A percentile compares a stretch with the other conserved stretches of the same genome.
phyloP scores from a whole-genome alignment of 106 monocot genomes.

The Allium fistulosum region DNA sequence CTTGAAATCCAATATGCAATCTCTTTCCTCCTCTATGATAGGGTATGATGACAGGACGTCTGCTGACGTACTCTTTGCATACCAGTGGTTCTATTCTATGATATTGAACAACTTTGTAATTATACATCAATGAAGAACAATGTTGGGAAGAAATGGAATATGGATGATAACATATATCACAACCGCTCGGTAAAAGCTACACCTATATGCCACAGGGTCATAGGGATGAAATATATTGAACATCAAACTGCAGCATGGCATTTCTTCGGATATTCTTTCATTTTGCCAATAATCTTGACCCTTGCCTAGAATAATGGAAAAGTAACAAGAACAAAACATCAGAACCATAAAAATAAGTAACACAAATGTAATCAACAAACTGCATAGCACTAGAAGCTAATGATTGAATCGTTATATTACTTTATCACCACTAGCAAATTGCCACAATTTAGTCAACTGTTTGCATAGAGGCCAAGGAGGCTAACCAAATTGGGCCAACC shows the following conservation, averaged over 20 bases:
- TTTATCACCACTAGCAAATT: no score
- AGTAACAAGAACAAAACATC: neutral
- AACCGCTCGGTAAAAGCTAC: neutral
- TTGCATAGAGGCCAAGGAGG: no score
- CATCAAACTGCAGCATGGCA: slow-evolving; percentile 86
- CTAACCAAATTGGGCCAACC: no score
- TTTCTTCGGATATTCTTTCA: slow-evolving; percentile 75
- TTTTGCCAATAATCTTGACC: slow-evolving; percentile 96
- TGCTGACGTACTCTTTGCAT: slow-evolving; percentile 76
- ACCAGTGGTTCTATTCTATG: slow-evolving; percentile 97
- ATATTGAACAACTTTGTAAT: no score
- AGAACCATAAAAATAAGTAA: no score
- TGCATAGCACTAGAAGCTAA: no score
- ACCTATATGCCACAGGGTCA: slow-evolving; percentile 99
- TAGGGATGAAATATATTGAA: slow-evolving; percentile 99
- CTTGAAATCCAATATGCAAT: slow-evolving; percentile 92
- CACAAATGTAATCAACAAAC: no score
- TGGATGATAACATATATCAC: no score
- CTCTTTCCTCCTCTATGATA: slow-evolving; percentile 95
- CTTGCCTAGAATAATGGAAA: slow-evolving; percentile 34
- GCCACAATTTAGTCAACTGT: no score
- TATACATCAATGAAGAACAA: no score
- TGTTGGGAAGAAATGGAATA: no score
- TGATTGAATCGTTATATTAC: no score
- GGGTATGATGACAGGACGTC: slow-evolving; percentile 82